Conservation (phyloP, 2,329 filamentous ascomycete genomes). For the Colletotrichum lentis region DNA sequence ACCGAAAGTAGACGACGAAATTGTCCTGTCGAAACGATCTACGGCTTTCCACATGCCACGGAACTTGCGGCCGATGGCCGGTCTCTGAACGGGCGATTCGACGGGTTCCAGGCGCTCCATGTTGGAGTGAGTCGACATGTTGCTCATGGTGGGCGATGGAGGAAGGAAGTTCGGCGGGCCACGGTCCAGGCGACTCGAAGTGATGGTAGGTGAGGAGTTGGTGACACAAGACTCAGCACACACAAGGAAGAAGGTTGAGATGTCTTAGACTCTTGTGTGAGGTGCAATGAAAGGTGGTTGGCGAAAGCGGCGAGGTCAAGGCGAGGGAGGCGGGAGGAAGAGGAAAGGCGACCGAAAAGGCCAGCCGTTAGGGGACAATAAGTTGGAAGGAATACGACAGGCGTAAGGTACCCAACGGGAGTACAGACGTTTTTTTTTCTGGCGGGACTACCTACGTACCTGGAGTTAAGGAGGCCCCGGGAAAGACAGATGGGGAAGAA, state of each 20-base stretch:
- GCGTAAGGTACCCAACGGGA: no score
- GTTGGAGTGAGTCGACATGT: slow-evolving; percentile 35
- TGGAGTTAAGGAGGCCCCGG: background rate
- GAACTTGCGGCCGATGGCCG: slow-evolving; percentile 40
- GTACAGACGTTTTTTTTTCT: background rate
- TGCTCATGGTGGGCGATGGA: slow-evolving; percentile 29
- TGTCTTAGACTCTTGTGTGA: slow-evolving; percentile 34
- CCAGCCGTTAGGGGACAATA: no score
- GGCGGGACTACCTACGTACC: background rate
- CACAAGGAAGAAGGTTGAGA: slow-evolving; percentile 35
- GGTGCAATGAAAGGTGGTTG: slow-evolving; percentile 12
- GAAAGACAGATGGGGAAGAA: slow-evolving; percentile 3
- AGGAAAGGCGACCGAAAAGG: background rate
- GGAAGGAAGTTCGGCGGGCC: slow-evolving; percentile 31
- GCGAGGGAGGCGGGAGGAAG: background rate
- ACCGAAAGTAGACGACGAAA: slow-evolving; percentile 60
- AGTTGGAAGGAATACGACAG: no score
- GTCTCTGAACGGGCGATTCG: slow-evolving; percentile 20
- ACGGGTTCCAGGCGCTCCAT: slow-evolving; percentile 36
- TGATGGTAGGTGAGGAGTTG: slow-evolving; percentile 23
- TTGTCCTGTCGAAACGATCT: slow-evolving; percentile 48
- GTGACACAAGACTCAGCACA: slow-evolving; percentile 28
- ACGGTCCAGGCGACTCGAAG: slow-evolving; percentile 16
- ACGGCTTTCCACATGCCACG: slow-evolving; percentile 49
- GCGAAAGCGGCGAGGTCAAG: background rate